These are phyloP conservation scores for Nakazawaea siamensis DNA, from an alignment of 805 yeast species.

Conservation along the genomic window DNA sequence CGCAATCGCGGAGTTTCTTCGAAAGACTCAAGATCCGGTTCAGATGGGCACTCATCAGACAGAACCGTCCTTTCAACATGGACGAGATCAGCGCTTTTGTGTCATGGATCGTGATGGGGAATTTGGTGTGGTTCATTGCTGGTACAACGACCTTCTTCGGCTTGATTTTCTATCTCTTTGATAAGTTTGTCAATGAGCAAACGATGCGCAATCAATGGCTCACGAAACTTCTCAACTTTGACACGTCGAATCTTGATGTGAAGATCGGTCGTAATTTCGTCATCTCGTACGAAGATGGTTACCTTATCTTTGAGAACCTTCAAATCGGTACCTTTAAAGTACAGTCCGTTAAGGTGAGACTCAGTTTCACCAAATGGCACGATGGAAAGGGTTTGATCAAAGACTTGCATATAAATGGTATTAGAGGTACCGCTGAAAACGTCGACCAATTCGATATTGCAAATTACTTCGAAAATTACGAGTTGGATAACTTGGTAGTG, in stretches of 20 bases:
- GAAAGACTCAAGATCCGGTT: conserved; percentile 12
- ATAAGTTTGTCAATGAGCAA: conserved; percentile 23
- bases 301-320: conserved; percentile 35
- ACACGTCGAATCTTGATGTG: conserved; percentile 20
- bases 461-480: conserved; percentile 21
- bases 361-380: conserved; percentile 47
- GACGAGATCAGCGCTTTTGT: conserved; percentile 48
- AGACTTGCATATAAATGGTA: conserved; percentile 39
- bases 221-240: conserved; percentile 22
- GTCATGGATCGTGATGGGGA: conserved; percentile 52
- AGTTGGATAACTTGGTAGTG: conserved; percentile 33
- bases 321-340: conserved; percentile 25
- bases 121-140: conserved; percentile 42
- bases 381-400: conserved; percentile 45
- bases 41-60: conserved; percentile 41
- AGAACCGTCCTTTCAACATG: conserved; percentile 36
- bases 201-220: conserved; percentile 18
- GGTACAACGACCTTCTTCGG: conserved; percentile 54
- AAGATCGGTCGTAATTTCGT: conserved; percentile 23
- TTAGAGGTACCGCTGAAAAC: conserved; percentile 29
- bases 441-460: conserved; percentile 8
- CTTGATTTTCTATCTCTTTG: conserved; percentile 33
- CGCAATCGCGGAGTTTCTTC: conserved; percentile 12
- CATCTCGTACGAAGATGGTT: conserved; percentile 42
- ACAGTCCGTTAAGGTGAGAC: conserved; percentile 33